Base-by-base conservation (phyloP, 768 basidiomycete species). In the Phanerochaete sordida region DNA sequence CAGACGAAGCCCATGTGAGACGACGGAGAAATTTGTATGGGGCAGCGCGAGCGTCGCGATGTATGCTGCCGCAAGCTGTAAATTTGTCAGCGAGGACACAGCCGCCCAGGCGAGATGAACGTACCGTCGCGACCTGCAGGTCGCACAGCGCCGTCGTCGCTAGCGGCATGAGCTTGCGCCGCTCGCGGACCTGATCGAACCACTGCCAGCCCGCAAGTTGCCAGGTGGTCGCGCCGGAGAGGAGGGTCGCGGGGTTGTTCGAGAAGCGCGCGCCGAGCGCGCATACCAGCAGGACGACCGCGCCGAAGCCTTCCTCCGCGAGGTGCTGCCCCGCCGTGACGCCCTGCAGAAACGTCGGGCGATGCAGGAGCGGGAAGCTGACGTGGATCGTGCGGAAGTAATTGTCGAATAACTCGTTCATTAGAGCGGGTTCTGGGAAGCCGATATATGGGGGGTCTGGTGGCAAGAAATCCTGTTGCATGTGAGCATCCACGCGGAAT, bases 81-180 rank as follows among this genome's bases (percentile, higher is more conserved):
- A 43, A 6, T 43, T 19, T 9, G 4, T 19, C 7, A 43, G 39
- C 8, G 39, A 43, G 19, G 11, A 4, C 11, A 30, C 43, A 3
- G 52, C 64, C 57, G 26, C 65, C 58, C 47, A 56, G 16, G 8
- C 3, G 2, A 2, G 21, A 12, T n/a, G 46, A 4, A 52, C 16
- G 35, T 21, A 62, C 84, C 64, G 78, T 76, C 65, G 83, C 83
- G 23, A 77, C 77, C 68, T 94, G 91, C 23, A 94, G 71, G 63
- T 90, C 88, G 66, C 83, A 83, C 45, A 92, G 64, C 2, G 77
- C 76, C 1, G 86, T 79, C 11, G 78, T 76, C 0, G 80, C 5
- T 3, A 62, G 74, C 26, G 85, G 73, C 27, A 88, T 70, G 0
- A 76, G 76, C 58, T 71, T 81, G 57, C 82, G 78, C 58, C 84